Evolutionary conservation across 768 basidiomycete genomes (phyloP), one percentile per base, ranked within the genome.

Genomic region (Mycena maculata): DNA sequence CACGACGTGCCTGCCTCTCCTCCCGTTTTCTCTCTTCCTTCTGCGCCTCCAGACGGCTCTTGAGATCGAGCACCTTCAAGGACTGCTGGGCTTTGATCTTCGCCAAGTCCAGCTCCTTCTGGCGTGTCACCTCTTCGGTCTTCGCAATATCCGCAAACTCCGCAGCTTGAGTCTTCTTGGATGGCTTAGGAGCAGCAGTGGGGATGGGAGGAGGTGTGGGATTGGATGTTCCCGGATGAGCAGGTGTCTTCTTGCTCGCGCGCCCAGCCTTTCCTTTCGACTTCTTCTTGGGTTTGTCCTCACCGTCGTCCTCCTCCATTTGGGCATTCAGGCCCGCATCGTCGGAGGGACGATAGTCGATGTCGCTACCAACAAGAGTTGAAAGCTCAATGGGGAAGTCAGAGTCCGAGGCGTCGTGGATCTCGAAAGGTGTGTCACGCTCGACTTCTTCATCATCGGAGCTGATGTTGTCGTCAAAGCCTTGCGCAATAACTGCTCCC

Each of bases 71-170:
- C 0, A 15, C 5, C 49, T 30, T 53, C 22, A 59, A 31, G 2
- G 11, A 3, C 20, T 59, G 56, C 15, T 23, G 11, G 2, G 56
- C 28, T 3, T 56, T 38, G 15, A 65, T 25, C 2, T 36, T 15
- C 0, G 63, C 63, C 47, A 65, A 41, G 0, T 65, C 55, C 3
- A 65, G 55, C 56, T 65, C 63, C 18, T 49, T 56, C 47, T 64
- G 63, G 13, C 56, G 55, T 2, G 48, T 52, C 48, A 1, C 42
- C 56, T 65, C 56, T 22, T 65, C 63, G 7, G 6, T 15, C 56
- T 65, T 65, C 23, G 48, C 56, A 31, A 63, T 36, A 16, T 64
- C 63, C 0, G 25, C 22, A 28, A 65, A 65, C 49, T 65, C 63
- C 0, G 23, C 15, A 4, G 59, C 12, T 30, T 59, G 53, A 4